A percentile compares a stretch with the other conserved stretches of the same genome.
Evolutionary conservation across 306 rosid species (phyloP).

Genomic region (Begonia loranthoides): DNA sequence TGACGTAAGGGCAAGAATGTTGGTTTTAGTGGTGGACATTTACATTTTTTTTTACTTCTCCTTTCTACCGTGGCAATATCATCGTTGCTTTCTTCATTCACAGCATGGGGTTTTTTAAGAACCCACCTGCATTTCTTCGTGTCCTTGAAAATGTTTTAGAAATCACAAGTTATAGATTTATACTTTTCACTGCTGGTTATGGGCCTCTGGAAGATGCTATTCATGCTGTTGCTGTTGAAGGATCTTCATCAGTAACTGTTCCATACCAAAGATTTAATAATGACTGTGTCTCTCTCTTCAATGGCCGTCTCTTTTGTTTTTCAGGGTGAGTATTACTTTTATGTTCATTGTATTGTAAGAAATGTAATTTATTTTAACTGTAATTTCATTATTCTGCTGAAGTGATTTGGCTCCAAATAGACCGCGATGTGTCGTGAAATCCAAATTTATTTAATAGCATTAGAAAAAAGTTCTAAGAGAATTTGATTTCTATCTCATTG

Average conservation of each 20-base stretch:
- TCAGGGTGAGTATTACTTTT: constrained; percentile 39
- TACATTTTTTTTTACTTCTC: too few species aligned
- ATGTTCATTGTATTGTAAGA: neutral
- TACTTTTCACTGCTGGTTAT: constrained; percentile 67
- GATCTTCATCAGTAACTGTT: constrained; percentile 15
- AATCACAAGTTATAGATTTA: constrained; percentile 42
- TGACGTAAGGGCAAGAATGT: too few species aligned
- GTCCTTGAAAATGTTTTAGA: constrained; percentile 42
- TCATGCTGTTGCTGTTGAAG: constrained; percentile 22
- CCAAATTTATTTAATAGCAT: too few species aligned
- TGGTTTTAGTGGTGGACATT: too few species aligned
- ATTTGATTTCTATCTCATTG: too few species aligned
- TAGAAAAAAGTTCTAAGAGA: too few species aligned
- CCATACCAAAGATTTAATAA: constrained; percentile 18
- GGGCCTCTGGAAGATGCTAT: constrained; percentile 44
- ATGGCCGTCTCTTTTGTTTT: constrained; percentile 44
- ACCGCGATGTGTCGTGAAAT: too few species aligned
- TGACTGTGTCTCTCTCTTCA: constrained; percentile 37
- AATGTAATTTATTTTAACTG: neutral
- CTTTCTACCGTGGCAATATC: too few species aligned
- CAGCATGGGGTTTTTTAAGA: constrained; percentile 76
- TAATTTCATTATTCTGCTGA: too few species aligned
- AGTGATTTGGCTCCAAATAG: too few species aligned
- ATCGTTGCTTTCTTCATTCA: constrained; percentile 5
- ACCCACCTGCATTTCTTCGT: constrained; percentile 40